phyloP scores from a whole-genome alignment of 2,329 filamentous ascomycete species.

The Endothia cerciana region DNA sequence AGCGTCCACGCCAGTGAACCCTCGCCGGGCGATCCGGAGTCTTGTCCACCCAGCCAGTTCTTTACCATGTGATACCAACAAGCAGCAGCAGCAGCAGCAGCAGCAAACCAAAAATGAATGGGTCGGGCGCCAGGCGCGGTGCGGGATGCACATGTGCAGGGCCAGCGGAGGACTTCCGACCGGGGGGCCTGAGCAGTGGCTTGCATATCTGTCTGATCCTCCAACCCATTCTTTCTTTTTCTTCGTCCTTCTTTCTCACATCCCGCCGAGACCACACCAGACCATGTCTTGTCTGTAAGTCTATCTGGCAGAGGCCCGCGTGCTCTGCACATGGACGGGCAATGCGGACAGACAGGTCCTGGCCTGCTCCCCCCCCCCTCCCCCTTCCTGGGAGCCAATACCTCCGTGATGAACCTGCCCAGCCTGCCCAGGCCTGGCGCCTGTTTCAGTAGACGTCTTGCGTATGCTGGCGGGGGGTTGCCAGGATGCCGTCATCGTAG shows the following conservation, averaged over 20 bases:
- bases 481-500: not conserved
- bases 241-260: not conserved
- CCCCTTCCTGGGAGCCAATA: too few relatives aligned
- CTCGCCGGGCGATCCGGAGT: constrained; percentile 3
- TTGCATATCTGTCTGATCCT: constrained; percentile 14
- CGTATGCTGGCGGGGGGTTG: constrained; percentile 3
- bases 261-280: not conserved
- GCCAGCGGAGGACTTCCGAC: not conserved
- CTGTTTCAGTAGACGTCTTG: not conserved
- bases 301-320: not conserved
- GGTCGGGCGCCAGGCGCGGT: constrained; percentile 4
- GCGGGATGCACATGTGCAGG: not conserved
- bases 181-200: constrained; percentile 8
- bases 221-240: too few relatives aligned
- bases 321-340: too few relatives aligned
- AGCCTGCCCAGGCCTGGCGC: not conserved
- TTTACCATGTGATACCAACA: constrained; percentile 4
- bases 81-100: not conserved
- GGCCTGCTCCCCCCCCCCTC: not conserved
- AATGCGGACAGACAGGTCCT: not conserved
- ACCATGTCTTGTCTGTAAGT: not conserved
- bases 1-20: constrained; percentile 5
- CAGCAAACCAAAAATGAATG: not conserved
- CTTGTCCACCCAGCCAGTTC: constrained; percentile 6
- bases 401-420: too few relatives aligned